Evolutionary conservation across 1,284 basidiomycete species (phyloP).

Genomic region (Rhodotorula sp.): DNA sequence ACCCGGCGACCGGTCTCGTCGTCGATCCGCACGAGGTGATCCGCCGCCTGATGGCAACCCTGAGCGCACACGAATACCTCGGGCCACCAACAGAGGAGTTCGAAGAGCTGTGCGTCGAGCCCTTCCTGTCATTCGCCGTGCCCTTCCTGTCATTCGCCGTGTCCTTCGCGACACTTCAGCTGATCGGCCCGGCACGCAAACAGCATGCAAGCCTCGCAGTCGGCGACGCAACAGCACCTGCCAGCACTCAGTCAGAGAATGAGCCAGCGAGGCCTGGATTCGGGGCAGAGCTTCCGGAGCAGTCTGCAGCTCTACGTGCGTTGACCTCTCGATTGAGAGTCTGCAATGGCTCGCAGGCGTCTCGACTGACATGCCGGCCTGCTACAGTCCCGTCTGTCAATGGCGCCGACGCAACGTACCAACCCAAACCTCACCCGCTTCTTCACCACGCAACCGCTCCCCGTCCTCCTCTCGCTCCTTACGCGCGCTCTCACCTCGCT

Average conservation of each 20-base stretch:
- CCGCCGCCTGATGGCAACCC: constrained; percentile 16
- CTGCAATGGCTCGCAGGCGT: not conserved
- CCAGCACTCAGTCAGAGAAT: constrained; percentile 19
- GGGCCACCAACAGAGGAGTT: constrained; percentile 27
- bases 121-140: too few species aligned
- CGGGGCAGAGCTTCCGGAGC: constrained; percentile 32
- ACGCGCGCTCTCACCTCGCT: constrained; percentile 5
- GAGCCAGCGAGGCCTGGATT: constrained; percentile 29
- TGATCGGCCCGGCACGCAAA: not conserved
- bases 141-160: too few species aligned
- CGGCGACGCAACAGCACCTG: constrained; percentile 12
- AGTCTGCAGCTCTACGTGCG: constrained; percentile 40
- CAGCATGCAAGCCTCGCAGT: constrained; percentile 18
- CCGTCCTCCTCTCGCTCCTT: constrained; percentile 19
- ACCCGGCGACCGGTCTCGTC: constrained; percentile 32
- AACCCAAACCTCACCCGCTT: constrained; percentile 43
- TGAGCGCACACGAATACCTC: constrained; percentile 34
- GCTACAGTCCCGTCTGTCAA: constrained; percentile 42
- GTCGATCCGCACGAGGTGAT: constrained; percentile 20
- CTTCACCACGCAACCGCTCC: constrained; percentile 31
- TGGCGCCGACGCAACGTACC: constrained; percentile 45
- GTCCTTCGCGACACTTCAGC: too few species aligned
- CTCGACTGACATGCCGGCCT: not conserved
- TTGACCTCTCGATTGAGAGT: not conserved
- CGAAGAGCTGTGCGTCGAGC: constrained; percentile 23